Evolutionary conservation across 495 filamentous ascomycete species (phyloP).

Genomic region (Penicillium angulare): DNA sequence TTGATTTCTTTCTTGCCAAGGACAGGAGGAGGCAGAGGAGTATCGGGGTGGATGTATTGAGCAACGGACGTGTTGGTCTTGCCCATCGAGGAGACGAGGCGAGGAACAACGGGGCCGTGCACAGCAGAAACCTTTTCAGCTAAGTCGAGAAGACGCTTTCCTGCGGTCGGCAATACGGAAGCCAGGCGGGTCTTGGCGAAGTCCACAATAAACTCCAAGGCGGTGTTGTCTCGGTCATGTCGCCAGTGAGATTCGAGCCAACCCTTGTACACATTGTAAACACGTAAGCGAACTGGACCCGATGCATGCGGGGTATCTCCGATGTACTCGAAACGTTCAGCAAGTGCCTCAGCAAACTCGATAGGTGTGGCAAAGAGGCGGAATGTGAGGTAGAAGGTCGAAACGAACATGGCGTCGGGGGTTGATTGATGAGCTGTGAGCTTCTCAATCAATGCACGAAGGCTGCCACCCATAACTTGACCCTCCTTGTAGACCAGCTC

Average conservation of each 20-base stretch:
- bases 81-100: slow-evolving; percentile 82
- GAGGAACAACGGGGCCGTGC: slow-evolving; percentile 77
- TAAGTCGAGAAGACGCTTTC: slow-evolving; percentile 73
- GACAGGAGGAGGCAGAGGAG: slow-evolving; percentile 64
- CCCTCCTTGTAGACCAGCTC: slow-evolving; percentile 95
- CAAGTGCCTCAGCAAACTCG: slow-evolving; percentile 75
- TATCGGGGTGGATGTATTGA: slow-evolving; percentile 66
- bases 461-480: slow-evolving; percentile 87
- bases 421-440: slow-evolving; percentile 92
- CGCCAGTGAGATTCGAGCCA: slow-evolving; percentile 98
- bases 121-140: slow-evolving; percentile 76
- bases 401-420: slow-evolving; percentile 88
- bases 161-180: slow-evolving; percentile 68
- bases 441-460: slow-evolving; percentile 88
- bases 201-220: slow-evolving; percentile 68
- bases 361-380: slow-evolving; percentile 85
- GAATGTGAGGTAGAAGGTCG: slow-evolving; percentile 96
- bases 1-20: slow-evolving; percentile 74
- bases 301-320: slow-evolving; percentile 70
- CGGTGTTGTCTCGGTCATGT: slow-evolving; percentile 69
- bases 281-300: slow-evolving; percentile 78
- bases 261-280: slow-evolving; percentile 95
- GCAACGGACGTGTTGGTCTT: slow-evolving; percentile 76
- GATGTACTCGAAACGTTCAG: slow-evolving; percentile 90
- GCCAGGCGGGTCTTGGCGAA: slow-evolving; percentile 77